phyloP scores from a whole-genome alignment of 257 asterid genomes.

The Solanum piurae region DNA sequence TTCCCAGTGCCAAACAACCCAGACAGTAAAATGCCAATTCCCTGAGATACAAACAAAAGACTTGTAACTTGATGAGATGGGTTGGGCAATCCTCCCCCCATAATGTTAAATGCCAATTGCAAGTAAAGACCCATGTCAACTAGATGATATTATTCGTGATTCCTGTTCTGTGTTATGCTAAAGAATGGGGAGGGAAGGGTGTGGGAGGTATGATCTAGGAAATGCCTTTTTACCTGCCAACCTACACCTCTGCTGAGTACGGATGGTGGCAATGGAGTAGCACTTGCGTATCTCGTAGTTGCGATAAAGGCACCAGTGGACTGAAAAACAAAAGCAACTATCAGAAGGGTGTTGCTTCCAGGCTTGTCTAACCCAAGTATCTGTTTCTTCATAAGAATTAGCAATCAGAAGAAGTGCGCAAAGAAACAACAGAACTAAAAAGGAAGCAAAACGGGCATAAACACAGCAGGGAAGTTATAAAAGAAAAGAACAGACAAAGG shows the following conservation, averaged over 20 bases:
- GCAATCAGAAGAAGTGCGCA: neutral
- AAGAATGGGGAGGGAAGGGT: neutral
- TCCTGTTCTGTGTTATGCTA: neutral
- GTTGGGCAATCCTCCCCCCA: neutral
- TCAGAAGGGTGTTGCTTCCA: neutral
- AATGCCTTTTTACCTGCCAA: constrained; percentile 68
- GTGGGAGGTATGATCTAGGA: neutral
- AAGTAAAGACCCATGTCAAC: neutral
- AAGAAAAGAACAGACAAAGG: neutral
- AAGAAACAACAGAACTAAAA: neutral
- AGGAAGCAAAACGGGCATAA: neutral
- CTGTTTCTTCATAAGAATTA: neutral
- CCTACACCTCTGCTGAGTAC: constrained; percentile 89
- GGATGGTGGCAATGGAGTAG: constrained; percentile 61
- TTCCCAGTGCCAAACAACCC: constrained; percentile 75
- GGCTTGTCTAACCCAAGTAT: neutral
- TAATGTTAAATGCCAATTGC: neutral
- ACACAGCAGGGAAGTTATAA: neutral
- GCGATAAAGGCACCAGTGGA: constrained; percentile 64
- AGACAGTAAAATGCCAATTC: constrained; percentile 67
- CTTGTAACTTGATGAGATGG: neutral
- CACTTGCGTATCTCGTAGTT: constrained; percentile 48
- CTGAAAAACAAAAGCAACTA: constrained; percentile 17
- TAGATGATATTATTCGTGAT: neutral
- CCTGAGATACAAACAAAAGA: constrained; percentile 31